phyloP scores from a whole-genome alignment of 2,329 filamentous ascomycete genomes.

The Volutella citrinella region DNA sequence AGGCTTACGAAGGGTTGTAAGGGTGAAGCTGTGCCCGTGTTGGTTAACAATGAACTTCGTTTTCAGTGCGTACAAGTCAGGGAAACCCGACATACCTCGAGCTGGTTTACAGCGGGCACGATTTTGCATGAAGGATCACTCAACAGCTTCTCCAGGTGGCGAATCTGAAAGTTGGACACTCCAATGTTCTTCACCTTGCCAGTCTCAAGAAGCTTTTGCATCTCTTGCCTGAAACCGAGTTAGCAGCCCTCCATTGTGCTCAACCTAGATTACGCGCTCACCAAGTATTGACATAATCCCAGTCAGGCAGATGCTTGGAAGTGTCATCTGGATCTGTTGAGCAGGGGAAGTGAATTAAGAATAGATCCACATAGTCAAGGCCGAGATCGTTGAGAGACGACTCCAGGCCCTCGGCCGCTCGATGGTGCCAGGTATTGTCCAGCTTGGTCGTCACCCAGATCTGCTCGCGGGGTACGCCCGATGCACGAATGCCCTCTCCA shows the following conservation, averaged over 20 bases:
- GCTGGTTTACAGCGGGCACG: slow-evolving; percentile 70
- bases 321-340: slow-evolving; percentile 10
- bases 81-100: slow-evolving; percentile 53
- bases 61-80: not conserved
- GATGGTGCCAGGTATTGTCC: slow-evolving; percentile 61
- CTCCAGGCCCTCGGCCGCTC: slow-evolving; percentile 54
- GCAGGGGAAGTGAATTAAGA: slow-evolving; percentile 33
- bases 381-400: slow-evolving; percentile 49
- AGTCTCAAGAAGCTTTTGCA: slow-evolving; percentile 63
- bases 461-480: slow-evolving; percentile 46
- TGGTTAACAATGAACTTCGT: slow-evolving; percentile 1
- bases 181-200: slow-evolving; percentile 75
- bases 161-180: slow-evolving; percentile 78
- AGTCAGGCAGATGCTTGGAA: slow-evolving; percentile 19
- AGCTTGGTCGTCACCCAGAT: slow-evolving; percentile 67
- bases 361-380: slow-evolving; percentile 55
- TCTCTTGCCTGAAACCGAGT: slow-evolving; percentile 42
- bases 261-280: not conserved
- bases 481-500: slow-evolving; percentile 45
- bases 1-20: slow-evolving; percentile 10
- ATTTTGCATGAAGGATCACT: slow-evolving; percentile 59
- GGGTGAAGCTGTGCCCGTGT: slow-evolving; percentile 12
- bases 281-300: slow-evolving; percentile 13
- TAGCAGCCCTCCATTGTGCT: too few relatives aligned
- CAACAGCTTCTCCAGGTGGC: slow-evolving; percentile 72